Percentiles rank a stretch among this genome's conserved stretches.
Evolutionary conservation across 2,329 filamentous ascomycete species (phyloP).

Genomic region (Nemania sp.): DNA sequence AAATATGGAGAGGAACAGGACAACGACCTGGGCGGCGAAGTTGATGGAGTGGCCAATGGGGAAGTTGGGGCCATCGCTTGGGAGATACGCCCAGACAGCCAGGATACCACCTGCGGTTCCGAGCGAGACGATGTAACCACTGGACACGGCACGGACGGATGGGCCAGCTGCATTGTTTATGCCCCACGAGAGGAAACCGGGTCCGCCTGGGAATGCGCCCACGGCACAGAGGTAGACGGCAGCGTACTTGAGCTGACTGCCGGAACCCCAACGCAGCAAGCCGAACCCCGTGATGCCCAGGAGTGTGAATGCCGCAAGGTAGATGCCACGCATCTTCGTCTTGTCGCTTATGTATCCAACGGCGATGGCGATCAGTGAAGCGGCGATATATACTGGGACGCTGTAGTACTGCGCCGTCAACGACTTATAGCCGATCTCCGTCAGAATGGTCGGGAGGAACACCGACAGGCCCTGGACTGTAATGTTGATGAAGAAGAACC

Average conservation of each 20-base stretch:
- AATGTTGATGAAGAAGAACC: constrained; percentile 65
- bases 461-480: constrained; percentile 59
- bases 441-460: constrained; percentile 56
- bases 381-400: constrained; percentile 50
- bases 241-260: constrained; percentile 47
- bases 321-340: constrained; percentile 48
- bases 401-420: constrained; percentile 50
- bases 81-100: constrained; percentile 59
- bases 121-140: constrained; percentile 58
- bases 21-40: constrained; percentile 52
- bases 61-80: constrained; percentile 51
- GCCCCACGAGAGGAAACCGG: constrained; percentile 62
- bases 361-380: constrained; percentile 46
- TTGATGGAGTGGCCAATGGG: constrained; percentile 61
- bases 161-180: constrained; percentile 64
- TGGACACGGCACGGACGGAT: constrained; percentile 58
- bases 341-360: constrained; percentile 49
- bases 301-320: constrained; percentile 45
- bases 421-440: constrained; percentile 46
- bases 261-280: constrained; percentile 52
- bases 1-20: constrained; percentile 49
- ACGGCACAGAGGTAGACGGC: constrained; percentile 60
- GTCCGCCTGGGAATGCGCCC: constrained; percentile 62
- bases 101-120: constrained; percentile 62
- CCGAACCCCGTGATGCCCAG: constrained; percentile 56